Base-by-base conservation (phyloP, 2,329 filamentous ascomycete genomes). In the Trichophyton rubrum region DNA sequence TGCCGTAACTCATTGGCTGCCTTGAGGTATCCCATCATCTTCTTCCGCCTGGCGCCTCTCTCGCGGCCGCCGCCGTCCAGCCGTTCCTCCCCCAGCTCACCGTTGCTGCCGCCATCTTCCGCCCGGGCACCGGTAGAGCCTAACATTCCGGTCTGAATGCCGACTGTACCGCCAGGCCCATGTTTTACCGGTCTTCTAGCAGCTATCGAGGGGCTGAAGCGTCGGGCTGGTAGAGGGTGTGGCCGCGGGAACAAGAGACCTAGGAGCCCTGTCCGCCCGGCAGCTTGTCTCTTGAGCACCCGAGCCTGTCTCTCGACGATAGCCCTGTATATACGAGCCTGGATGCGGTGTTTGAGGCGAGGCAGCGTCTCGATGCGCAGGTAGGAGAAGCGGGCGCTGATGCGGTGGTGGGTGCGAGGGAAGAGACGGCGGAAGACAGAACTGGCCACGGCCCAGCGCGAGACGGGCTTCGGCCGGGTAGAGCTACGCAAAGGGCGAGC, bases 291-390 rank as follows among this genome's bases (percentile, higher is more conserved):
- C 65, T 80, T 76, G 66, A 74, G 73, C 63, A 80, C 78, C 66
- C 76, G 80, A 56, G 75, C 78, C 72, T 89, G 85, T 58, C 82
- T 82, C 66, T 80, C 78, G 64, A 91, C 76, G 61, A 95, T 79
- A 64, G 86, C 88, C 53, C 80, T 81, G 70, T 93, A 95, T 65
- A 96, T 84, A 60, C 85, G 83, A 41, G 85, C 85, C 74, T 95
- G 90, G 7, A 89, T 75, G 59, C 81, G 79, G 70, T 86, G 83
- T 68, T 86, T 88, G 67, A 89, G 80, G 58, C 79, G 77, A 11
- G 89, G 88, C 24, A 95, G 73, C 3, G 83, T 88, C 67, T 90
- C 84, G 80, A 89, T 82, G 64, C 84, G 88, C 71, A 96, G 84
- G 65, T 80, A 78, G 67, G 85, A 80, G 59, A 93, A 78, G 63